Evolutionary conservation across 2,329 filamentous ascomycete genomes (phyloP), one percentile per base, ranked within the genome.

Genomic region (Ascochyta koolunga): DNA sequence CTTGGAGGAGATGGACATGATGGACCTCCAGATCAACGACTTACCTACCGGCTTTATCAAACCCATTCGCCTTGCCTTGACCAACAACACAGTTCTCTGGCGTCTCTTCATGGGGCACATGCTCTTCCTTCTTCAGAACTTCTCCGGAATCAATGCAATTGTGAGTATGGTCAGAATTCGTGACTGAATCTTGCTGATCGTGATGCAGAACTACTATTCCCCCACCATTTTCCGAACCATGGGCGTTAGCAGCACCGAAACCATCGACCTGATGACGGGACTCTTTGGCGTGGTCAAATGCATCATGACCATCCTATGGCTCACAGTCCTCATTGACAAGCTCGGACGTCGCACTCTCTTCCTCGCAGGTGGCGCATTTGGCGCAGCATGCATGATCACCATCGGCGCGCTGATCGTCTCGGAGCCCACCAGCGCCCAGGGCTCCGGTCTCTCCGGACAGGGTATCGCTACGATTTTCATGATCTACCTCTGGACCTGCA

Each of bases 101-200:
- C 84, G 89, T 36, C 86, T 93, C 76, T 83, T 90, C 71, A 80
- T 93, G 6, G 89, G 90, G 35, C 83, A 83, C 53, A 83, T 89
- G 65, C 81, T 93, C n/a, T 93, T 93, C 78, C 78, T 93, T 46
- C 91, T 87, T 81, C 90, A 93, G 74, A 93, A 93, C 63, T 87
- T 87, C 43, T 82, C 79, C 2, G 89, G 89, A 2, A 91, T 92
- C 77, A 91, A 91, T 63, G 88, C 88, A 22, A 69, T 87, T 44
- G 50, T 54, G 24, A 29, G 50, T 43, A 2, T 1, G 25, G 0
- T 3, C 6, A 11, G 5, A 6, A 4, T 22, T 1, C 2, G 7
- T 31, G 5, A 21, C 4, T 13, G 8, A 15, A 4, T 5, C 2
- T 3, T 8, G 16, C 44, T 49, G 21, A 54, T 24, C 15, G 1